Base-by-base conservation (phyloP, 345 rosid species). In the Viola odorata region DNA sequence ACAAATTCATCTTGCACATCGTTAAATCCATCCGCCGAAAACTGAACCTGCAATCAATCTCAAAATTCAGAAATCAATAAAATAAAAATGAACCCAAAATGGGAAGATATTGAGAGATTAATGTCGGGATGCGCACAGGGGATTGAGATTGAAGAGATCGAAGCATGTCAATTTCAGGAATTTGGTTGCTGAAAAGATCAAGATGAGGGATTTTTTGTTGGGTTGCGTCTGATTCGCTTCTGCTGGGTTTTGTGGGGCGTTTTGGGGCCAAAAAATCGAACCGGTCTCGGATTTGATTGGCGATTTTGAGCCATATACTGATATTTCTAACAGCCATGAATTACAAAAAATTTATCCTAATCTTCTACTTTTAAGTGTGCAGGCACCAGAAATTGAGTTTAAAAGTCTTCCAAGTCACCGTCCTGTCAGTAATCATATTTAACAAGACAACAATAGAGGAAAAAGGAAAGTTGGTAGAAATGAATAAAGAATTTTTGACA, bases 161-260 rank as follows among this genome's bases (percentile, higher is more conserved):
- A 55, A 86, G 73, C 77, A 72, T 82, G 71, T 77, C 77, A 14
- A 81, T 81, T 69, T 89, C 87, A 3, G 87, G 94, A 48, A 73
- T 75, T 13, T 3, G 7, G 62, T 37, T 73, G 13, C 55, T 41
- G 16, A 77, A 69, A 0, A 53, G 44, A 39, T 45, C 3, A 60
- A 67, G 55, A 67, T 61, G 57, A 58, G 68, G 53, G 42, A 53
- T 50, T 51, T n/a, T n/a, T n/a, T 13, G 39, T 52, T 9, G 3
- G 65, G 45, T 3, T 16, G 51, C 11, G 61, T 66, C 86, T 0
- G 94, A 79, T 63, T 86, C 94, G 67, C 96, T 89, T 6, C 94
- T 76, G 73, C 60, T 81, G 53, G 91, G 96, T 64, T 89, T 86
- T 63, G 73, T 51, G 75, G 94, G 83, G 71, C 91, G 82, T 69